These are phyloP conservation scores for Lipomyces lipofer DNA, from an alignment of 805 yeast genomes.

Conservation along the genomic window DNA sequence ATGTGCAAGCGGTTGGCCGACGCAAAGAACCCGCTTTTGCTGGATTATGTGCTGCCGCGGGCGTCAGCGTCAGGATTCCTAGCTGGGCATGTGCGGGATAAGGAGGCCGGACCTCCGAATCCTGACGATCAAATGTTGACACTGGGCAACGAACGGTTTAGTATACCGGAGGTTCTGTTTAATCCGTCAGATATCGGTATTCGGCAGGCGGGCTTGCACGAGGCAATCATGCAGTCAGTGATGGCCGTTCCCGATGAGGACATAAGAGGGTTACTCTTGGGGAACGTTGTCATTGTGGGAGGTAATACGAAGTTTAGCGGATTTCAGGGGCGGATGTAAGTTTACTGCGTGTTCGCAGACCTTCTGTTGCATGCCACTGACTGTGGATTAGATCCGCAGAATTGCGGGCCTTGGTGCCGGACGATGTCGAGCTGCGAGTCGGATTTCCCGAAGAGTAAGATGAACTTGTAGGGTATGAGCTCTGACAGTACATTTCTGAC, in stretches of 20 bases:
- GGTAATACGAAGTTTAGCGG: constrained; percentile 77
- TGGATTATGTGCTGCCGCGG: constrained; percentile 53
- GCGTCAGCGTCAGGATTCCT: constrained; percentile 58
- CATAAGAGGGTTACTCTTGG: constrained; percentile 65
- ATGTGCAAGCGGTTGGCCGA: constrained; percentile 13
- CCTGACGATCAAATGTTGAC: constrained; percentile 56
- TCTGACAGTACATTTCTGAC: too few species aligned
- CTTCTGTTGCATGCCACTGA: background rate
- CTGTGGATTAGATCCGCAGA: constrained; percentile 32
- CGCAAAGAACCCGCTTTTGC: constrained; percentile 17
- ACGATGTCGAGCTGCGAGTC: constrained; percentile 37
- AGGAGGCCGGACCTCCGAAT: constrained; percentile 24
- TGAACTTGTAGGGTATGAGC: too few species aligned
- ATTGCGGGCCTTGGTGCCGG: constrained; percentile 41
- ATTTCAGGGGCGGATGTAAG: constrained; percentile 56
- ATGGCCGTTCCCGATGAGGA: constrained; percentile 63
- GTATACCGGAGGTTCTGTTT: constrained; percentile 81
- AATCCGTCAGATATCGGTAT: constrained; percentile 82
- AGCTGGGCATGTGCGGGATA: constrained; percentile 64
- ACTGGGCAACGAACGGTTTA: constrained; percentile 81
- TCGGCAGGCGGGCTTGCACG: constrained; percentile 75
- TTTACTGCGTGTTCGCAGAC: background rate
- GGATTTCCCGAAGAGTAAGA: constrained; percentile 36
- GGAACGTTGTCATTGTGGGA: constrained; percentile 79
- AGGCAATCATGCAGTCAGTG: constrained; percentile 66